Evolutionary conservation across 2,329 filamentous ascomycete genomes (phyloP).

Genomic region (Colletotrichum agaves): DNA sequence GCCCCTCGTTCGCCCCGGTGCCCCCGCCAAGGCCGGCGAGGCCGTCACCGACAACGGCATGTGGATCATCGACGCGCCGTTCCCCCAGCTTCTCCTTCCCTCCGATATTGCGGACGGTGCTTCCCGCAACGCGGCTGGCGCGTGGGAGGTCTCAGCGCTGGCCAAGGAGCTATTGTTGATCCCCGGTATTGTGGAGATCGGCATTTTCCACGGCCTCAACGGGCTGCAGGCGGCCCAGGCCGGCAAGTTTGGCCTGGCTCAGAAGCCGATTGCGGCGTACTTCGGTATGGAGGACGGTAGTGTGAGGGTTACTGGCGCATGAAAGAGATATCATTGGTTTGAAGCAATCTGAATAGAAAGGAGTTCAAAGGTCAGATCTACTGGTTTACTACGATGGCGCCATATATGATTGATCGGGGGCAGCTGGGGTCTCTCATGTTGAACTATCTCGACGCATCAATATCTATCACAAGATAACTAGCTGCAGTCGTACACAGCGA

Average conservation of each 20-base stretch:
- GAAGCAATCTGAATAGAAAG: not conserved
- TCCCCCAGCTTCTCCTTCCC: constrained; percentile 75
- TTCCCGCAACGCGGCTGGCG: constrained; percentile 60
- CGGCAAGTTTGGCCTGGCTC: constrained; percentile 73
- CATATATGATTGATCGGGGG: too few species aligned
- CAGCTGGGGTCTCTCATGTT: not conserved
- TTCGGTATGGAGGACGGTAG: constrained; percentile 88
- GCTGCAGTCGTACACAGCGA: too few species aligned
- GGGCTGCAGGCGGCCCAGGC: constrained; percentile 70
- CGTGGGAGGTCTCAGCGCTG: constrained; percentile 84
- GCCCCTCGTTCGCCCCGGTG: constrained; percentile 77
- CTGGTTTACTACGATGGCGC: not conserved
- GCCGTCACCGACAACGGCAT: constrained; percentile 70
- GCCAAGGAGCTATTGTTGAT: constrained; percentile 81
- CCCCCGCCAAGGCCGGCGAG: constrained; percentile 82
- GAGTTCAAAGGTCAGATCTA: constrained; percentile 13
- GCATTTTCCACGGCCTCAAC: constrained; percentile 86
- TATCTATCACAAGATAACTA: too few species aligned
- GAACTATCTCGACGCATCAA: not conserved
- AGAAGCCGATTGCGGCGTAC: constrained; percentile 94
- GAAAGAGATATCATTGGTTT: not conserved
- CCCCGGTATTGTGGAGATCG: constrained; percentile 90
- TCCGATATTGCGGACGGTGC: constrained; percentile 55
- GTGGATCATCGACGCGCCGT: constrained; percentile 93
- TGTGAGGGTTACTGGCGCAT: constrained; percentile 60